Base-by-base conservation (phyloP, 495 filamentous ascomycete species). In the Podospora australis region DNA sequence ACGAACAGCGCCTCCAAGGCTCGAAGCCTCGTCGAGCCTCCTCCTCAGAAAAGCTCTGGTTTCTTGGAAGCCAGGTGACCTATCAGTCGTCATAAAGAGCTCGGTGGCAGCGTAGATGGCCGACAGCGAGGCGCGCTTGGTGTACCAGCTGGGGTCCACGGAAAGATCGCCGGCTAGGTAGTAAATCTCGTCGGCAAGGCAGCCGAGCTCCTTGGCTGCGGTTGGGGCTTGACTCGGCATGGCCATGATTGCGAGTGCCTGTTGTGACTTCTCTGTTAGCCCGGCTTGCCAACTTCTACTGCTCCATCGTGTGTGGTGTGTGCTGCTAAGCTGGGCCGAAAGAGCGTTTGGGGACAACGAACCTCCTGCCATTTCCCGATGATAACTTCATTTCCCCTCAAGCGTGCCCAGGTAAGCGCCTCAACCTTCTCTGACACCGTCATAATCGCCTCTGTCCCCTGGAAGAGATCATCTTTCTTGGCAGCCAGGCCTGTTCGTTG, bases 171-270 rank as follows among this genome's bases (percentile, higher is more conserved):
- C 88, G 1, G 94, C 80, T 2, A 96, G 79, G 55, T 77, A 86
- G 64, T 83, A 81, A 23, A 98, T 91, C 67, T 98, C 92, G 66
- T 92, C 89, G 6, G 84, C 77, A 2, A 98, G 81, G 30, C 75
- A 68, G 25, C 85, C 81, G 10, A 98, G 78, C 68, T 96, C 91
- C 6, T 73, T 71, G 2, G 96, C 60, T 1, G 90, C 86, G n/a
- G 79, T 57, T 0, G 88, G 83, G 45, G 95, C 72, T 59, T 95
- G 81, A 23, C 68, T 72, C 0, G 86, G 81, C 29, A 88, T 79
- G 7, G 92, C 86, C 83, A 96, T 91, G 46, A 95, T 70, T 8
- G 88, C 88, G 3, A 98, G 74, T 24, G 92, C 92, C 86, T 95
- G 32, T n/a, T n/a, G n/a, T n/a, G n/a, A n/a, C n/a, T 53, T 41